These are phyloP conservation scores for Solanum acaule DNA, from an alignment of 257 asterid genomes.

Conservation along the genomic window DNA sequence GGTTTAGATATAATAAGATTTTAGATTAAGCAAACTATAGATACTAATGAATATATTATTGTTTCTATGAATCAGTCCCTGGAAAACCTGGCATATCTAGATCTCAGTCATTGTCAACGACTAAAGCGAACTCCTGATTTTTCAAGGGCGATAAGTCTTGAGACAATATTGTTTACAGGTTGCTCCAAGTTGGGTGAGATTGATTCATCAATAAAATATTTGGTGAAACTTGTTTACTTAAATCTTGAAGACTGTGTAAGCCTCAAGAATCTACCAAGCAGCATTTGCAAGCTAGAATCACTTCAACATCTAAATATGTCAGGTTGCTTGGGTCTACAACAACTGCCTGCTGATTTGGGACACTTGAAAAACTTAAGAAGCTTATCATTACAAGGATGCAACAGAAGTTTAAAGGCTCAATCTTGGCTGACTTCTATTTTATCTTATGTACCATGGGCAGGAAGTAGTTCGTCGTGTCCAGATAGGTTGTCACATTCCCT, in stretches of 20 bases:
- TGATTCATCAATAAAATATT: not conserved
- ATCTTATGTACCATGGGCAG: not conserved
- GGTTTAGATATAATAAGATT: too few species aligned
- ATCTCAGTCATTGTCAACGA: not conserved
- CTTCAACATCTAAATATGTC: not conserved
- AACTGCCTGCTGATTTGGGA: not conserved
- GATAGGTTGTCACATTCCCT: not conserved
- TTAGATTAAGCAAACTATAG: not conserved
- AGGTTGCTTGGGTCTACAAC: not conserved
- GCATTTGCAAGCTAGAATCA: not conserved
- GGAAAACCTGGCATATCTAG: not conserved
- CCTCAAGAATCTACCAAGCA: accelerated
- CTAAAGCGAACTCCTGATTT: not conserved
- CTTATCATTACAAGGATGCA: not conserved
- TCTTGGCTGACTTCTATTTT: not conserved
- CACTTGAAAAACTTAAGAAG: not conserved
- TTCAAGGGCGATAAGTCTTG: not conserved
- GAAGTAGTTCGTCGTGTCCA: not conserved
- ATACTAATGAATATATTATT: not conserved
- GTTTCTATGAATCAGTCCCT: not conserved
- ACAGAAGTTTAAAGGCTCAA: not conserved
- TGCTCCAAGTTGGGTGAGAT: not conserved
- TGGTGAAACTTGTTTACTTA: not conserved
- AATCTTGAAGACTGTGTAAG: not conserved
- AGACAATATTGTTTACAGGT: not conserved